A percentile compares a stretch with the other conserved stretches of the same genome.
Conservation (phyloP, 139 green algal genomes). For the Micromonas commoda region DNA sequence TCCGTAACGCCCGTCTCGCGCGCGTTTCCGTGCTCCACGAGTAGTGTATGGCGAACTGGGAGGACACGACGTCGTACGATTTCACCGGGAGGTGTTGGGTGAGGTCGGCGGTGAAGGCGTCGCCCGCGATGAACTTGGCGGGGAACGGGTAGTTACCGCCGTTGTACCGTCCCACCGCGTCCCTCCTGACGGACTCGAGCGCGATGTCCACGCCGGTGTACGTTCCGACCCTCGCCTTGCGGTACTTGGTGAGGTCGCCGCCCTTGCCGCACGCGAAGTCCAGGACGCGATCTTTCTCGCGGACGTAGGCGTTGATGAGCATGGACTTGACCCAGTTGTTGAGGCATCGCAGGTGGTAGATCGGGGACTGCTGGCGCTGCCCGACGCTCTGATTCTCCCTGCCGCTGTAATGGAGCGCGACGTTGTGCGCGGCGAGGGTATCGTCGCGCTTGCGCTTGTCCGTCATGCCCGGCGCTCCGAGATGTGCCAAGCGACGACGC, state of each 20-base stretch:
- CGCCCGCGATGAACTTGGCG: constrained; percentile 16
- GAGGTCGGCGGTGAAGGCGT: constrained; percentile 1
- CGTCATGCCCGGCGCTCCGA: background rate
- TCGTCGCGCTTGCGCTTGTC: background rate
- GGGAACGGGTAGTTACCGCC: background rate
- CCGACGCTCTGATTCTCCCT: constrained; percentile 24
- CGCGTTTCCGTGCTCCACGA: constrained; percentile 33
- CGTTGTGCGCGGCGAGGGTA: background rate
- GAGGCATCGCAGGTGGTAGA: constrained; percentile 41
- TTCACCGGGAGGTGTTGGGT: constrained; percentile 5
- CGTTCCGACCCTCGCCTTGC: constrained; percentile 18
- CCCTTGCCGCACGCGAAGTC: constrained; percentile 45
- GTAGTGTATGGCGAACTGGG: constrained; percentile 49
- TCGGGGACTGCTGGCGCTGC: constrained; percentile 32
- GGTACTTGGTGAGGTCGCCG: constrained; percentile 40
- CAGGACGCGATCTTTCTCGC: constrained; percentile 32
- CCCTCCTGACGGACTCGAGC: constrained; percentile 24
- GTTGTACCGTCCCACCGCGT: constrained; percentile 12
- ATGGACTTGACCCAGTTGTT: constrained; percentile 46
- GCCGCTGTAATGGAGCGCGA: constrained; percentile 4
- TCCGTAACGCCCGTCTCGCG: constrained; percentile 30
- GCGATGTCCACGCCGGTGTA: constrained; percentile 40
- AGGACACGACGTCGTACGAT: constrained; percentile 33
- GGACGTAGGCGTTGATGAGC: constrained; percentile 30
- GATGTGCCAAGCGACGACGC: background rate